Percentiles rank a stretch among this genome's conserved stretches.
phyloP scores from a whole-genome alignment of 2,329 filamentous ascomycete species.

The Colletotrichum echinochloae region DNA sequence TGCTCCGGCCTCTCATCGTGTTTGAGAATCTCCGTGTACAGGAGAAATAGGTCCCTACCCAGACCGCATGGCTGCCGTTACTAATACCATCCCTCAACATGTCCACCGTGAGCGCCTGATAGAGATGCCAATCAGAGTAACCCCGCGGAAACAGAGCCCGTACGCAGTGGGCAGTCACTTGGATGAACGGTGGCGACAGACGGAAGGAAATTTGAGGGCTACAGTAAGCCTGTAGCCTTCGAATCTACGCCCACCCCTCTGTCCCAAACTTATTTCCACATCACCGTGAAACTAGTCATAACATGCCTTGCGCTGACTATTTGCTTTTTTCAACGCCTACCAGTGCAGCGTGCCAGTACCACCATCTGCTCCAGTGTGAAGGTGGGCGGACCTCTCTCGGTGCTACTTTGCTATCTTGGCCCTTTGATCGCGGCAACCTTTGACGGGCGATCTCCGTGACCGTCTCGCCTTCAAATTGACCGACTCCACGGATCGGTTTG shows the following conservation, averaged over 20 bases:
- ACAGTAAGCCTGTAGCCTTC: background rate
- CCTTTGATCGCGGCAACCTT: background rate
- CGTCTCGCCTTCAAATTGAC: conserved; percentile 30
- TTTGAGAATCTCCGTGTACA: background rate
- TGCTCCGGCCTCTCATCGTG: background rate
- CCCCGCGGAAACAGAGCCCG: background rate
- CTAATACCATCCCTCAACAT: background rate
- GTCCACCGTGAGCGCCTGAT: background rate
- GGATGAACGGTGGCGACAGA: background rate
- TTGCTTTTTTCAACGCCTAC: too few relatives aligned
- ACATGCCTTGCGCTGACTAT: background rate
- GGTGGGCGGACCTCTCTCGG: background rate
- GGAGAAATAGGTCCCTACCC: background rate
- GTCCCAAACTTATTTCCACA: background rate
- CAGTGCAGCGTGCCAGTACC: background rate
- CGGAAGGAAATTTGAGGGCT: too few relatives aligned
- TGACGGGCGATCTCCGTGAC: conserved; percentile 19
- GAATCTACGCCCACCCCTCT: background rate
- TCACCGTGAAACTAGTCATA: background rate
- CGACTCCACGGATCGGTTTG: conserved; percentile 18
- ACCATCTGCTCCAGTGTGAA: too few relatives aligned
- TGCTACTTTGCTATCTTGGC: background rate
- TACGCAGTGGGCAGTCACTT: background rate
- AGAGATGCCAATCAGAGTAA: background rate
- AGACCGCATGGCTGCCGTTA: background rate